Conservation (phyloP, 257 asterid genomes). For the Cynanchum wilfordii region DNA sequence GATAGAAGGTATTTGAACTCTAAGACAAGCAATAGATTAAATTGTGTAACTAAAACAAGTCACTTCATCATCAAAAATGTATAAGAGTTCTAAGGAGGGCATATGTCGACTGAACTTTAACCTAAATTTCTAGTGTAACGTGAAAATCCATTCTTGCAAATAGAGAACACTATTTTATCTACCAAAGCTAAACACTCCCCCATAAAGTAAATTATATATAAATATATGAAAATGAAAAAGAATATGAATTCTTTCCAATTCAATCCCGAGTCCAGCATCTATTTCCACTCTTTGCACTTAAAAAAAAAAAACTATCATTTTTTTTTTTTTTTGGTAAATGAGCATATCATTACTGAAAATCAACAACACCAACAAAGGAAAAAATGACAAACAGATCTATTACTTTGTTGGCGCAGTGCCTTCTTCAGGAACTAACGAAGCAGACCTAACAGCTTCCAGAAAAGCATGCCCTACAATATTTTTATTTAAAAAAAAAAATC, state of each 20-base stretch:
- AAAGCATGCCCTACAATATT: conserved; percentile 59
- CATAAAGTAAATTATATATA: not conserved
- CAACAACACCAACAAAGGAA: too few relatives aligned
- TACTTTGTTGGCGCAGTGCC: conserved; percentile 71
- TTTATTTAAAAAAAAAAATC: not conserved
- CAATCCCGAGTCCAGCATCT: not conserved
- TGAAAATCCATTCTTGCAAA: not conserved
- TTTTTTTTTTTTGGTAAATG: too few relatives aligned
- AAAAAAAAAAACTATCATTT: too few relatives aligned
- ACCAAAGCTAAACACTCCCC: not conserved
- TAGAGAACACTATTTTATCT: not conserved
- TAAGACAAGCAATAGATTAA: not conserved
- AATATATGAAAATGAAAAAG: too few relatives aligned
- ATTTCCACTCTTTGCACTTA: not conserved
- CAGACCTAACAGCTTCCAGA: conserved; percentile 86
- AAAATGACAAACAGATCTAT: too few relatives aligned
- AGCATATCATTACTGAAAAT: too few relatives aligned
- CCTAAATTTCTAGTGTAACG: not conserved
- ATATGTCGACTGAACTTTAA: not conserved
- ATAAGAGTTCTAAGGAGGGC: not conserved
- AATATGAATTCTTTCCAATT: too few relatives aligned
- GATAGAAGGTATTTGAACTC: not conserved
- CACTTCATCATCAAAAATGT: not conserved
- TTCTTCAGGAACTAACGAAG: conserved; percentile 54
- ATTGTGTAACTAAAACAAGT: not conserved